phyloP scores from a whole-genome alignment of 768 basidiomycete genomes.

The Chlorophyllum brunneum region DNA sequence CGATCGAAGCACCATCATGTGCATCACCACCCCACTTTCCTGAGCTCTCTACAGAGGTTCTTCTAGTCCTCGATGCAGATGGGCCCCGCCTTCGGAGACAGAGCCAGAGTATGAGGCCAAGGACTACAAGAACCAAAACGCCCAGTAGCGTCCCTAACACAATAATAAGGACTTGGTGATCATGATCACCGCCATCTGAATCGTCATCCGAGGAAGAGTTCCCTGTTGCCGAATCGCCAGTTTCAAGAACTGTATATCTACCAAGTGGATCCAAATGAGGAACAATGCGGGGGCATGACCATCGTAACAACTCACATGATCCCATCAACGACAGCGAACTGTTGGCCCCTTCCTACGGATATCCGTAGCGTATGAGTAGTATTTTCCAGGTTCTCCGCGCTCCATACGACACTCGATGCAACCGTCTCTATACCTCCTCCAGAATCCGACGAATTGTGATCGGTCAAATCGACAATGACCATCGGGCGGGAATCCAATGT shows the following conservation, averaged over 20 bases:
- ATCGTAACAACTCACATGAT: slow-evolving; percentile 28
- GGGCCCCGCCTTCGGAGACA: slow-evolving; percentile 2
- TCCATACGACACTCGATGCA: slow-evolving; percentile 34
- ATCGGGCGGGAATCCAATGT: slow-evolving; percentile 32
- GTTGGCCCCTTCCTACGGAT: slow-evolving; percentile 32
- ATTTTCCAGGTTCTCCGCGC: slow-evolving; percentile 27
- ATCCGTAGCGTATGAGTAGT: slow-evolving; percentile 32
- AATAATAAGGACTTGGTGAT: not conserved
- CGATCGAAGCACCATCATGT: not conserved
- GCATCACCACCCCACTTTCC: slow-evolving; percentile 3
- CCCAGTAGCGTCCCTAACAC: not conserved
- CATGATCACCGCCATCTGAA: not conserved
- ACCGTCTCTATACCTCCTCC: slow-evolving; percentile 35
- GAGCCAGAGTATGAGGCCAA: slow-evolving; percentile 3
- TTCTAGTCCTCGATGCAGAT: not conserved
- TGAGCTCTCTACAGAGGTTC: not conserved
- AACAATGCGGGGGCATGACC: not conserved
- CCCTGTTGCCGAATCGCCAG: slow-evolving; percentile 16
- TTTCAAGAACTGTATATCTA: slow-evolving; percentile 23
- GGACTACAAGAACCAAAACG: slow-evolving; percentile 1
- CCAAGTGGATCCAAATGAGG: not conserved
- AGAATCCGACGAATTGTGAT: slow-evolving; percentile 26
- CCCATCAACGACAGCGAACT: slow-evolving; percentile 35
- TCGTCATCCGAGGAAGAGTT: too few relatives aligned
- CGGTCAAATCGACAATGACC: slow-evolving; percentile 34